Evolutionary conservation across 176 grass and related monocot genomes (phyloP).

Genomic region (Panicum miliaceum): DNA sequence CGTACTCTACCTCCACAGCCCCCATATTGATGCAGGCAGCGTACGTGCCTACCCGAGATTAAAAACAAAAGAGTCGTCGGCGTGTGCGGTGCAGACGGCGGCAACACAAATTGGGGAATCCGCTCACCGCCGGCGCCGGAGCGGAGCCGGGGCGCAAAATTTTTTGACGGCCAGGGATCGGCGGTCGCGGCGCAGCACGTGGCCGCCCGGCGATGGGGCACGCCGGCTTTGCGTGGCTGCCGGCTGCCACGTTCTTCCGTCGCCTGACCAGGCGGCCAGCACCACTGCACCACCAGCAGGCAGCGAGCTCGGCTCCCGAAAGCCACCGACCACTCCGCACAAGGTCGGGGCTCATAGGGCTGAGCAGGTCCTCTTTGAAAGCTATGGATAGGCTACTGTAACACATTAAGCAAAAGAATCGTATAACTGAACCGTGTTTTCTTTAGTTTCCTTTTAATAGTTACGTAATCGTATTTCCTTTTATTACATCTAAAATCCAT

Average conservation of each 20-base stretch:
- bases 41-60: no score
- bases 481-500: no score
- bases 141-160: no score
- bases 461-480: no score
- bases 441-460: no score
- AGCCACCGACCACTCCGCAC: slow-evolving; percentile 40
- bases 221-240: background rate
- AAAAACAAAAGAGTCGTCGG: no score
- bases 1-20: no score
- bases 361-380: no score
- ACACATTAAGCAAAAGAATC: no score
- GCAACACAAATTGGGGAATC: background rate
- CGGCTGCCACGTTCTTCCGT: background rate
- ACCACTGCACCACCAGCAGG: slow-evolving; percentile 24
- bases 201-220: slow-evolving; percentile 14
- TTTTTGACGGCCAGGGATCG: background rate
- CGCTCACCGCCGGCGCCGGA: background rate
- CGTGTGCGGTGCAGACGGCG: background rate
- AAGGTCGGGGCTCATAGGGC: slow-evolving; percentile 38
- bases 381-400: no score
- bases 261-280: background rate
- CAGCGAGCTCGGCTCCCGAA: slow-evolving; percentile 56
- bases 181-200: slow-evolving; percentile 30
- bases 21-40: no score
- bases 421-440: no score